Base-by-base conservation (phyloP, 805 yeast species). In the Wickerhamiella kazuoi region DNA sequence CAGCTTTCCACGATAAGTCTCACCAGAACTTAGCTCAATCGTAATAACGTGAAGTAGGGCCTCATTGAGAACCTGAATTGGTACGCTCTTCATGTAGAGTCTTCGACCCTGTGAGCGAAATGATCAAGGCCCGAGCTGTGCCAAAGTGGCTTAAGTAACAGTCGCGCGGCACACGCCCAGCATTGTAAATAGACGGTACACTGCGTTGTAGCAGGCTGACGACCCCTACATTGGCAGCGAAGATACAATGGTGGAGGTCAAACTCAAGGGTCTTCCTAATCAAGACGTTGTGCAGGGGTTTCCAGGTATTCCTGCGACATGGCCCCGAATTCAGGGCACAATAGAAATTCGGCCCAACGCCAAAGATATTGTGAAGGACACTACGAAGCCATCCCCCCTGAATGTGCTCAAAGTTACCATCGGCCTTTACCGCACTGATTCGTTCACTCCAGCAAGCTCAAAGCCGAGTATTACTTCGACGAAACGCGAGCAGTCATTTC, bases 21-120 rank as follows among this genome's bases (percentile, higher is more conserved):
- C 86, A 2, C 97, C 97, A 0, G 84, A 74, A 20, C 72, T 71
- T 38, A 87, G 69, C 56, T 87, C 98, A 15, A 87, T 56, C 1
- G 93, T 73, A 7, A 87, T 75, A 3, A 74, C 63, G 54, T 87
- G 97, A 36, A 96, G 95, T 65, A 77, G 68, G 7, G 94, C 80
- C 59, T 86, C 98, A 53, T 74, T 79, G 37, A 87, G 65, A 20
- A 87, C 75, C 57, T 83, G 78, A 16, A 84, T 75, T 2, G 97
- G 97, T 26, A 83, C 72, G 30, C 84, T 79, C 44, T 77, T 67
- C 79, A 75, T 74, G n/a, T 14, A n/a, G n/a, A n/a, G n/a, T n/a
- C n/a, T n/a, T n/a, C n/a, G n/a, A n/a, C n/a, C n/a, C n/a, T n/a
- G n/a, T n/a, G n/a, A n/a, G n/a, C n/a, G n/a, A n/a, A n/a, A n/a